These are phyloP conservation scores for Colletotrichum viniferum DNA, from an alignment of 2,329 filamentous ascomycete genomes.

Conservation along the genomic window DNA sequence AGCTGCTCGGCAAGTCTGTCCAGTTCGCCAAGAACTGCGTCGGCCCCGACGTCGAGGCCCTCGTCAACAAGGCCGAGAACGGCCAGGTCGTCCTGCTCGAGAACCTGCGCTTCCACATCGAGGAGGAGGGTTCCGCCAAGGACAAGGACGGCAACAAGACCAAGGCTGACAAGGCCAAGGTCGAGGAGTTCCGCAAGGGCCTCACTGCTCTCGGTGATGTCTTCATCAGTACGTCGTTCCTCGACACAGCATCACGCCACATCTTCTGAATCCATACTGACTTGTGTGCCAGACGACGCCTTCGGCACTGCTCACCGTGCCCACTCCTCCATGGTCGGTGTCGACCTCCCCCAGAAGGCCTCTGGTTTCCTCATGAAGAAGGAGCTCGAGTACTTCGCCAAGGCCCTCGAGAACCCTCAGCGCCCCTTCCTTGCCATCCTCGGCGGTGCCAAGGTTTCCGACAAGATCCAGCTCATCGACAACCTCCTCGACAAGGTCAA, in stretches of 20 bases:
- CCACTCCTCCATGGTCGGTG: conserved; percentile 98
- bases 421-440: conserved; percentile 98
- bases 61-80: conserved; percentile 80
- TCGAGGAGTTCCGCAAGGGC: conserved; percentile 92
- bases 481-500: conserved; percentile 98
- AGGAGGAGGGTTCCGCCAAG: conserved; percentile 97
- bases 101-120: conserved; percentile 97
- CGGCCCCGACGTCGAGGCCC: conserved; percentile 86
- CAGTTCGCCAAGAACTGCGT: conserved; percentile 91
- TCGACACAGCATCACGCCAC: not conserved
- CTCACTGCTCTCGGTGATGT: conserved; percentile 94
- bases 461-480: conserved; percentile 99
- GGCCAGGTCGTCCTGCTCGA: conserved; percentile 91
- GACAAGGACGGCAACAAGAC: conserved; percentile 94
- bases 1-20: conserved; percentile 83
- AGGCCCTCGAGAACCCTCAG: conserved; percentile 91
- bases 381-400: conserved; percentile 98
- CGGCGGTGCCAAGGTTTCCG: conserved; percentile 96
- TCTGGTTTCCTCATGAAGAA: conserved; percentile 99
- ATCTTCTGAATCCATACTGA: conserved; percentile 19
- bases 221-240: conserved; percentile 83
- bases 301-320: conserved; percentile 98
- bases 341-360: conserved; percentile 94
- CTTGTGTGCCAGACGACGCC: conserved; percentile 74
- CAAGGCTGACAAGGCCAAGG: conserved; percentile 94